phyloP scores from a whole-genome alignment of 345 rosid genomes.

The Corchorus capsularis region DNA sequence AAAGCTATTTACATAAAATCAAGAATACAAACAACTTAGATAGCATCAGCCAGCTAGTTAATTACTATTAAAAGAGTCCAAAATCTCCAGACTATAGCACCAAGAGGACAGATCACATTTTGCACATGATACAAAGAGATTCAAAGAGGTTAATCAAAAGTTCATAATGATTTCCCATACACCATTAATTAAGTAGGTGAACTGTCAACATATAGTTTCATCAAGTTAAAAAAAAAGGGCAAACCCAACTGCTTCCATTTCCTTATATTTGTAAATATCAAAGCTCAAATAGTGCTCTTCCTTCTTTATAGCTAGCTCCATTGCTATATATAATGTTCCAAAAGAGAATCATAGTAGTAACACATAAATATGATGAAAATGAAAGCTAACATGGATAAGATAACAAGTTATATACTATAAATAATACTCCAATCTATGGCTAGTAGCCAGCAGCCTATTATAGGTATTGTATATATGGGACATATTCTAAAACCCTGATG shows the following conservation, averaged over 20 bases:
- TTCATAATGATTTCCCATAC: too few relatives aligned
- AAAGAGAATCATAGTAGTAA: conserved; percentile 14
- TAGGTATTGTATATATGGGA: not conserved
- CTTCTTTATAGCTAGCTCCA: not conserved
- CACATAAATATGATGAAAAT: not conserved
- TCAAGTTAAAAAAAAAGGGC: too few relatives aligned
- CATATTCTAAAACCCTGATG: not conserved
- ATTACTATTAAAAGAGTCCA: too few relatives aligned
- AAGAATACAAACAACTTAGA: too few relatives aligned
- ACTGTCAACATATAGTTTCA: too few relatives aligned
- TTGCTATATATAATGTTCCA: not conserved
- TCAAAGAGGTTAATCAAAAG: too few relatives aligned
- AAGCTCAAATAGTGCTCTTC: not conserved
- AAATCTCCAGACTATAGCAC: too few relatives aligned
- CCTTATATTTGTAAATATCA: not conserved
- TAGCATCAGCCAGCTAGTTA: too few relatives aligned
- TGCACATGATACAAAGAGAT: too few relatives aligned
- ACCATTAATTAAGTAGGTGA: too few relatives aligned
- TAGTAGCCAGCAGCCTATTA: not conserved
- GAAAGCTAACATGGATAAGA: not conserved
- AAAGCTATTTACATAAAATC: too few relatives aligned
- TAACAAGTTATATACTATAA: not conserved
- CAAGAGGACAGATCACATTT: too few relatives aligned
- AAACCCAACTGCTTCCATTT: not conserved
- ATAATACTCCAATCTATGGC: not conserved